Base-by-base conservation (phyloP, 1,139 yeast species). In the Candida labiduridarum region DNA sequence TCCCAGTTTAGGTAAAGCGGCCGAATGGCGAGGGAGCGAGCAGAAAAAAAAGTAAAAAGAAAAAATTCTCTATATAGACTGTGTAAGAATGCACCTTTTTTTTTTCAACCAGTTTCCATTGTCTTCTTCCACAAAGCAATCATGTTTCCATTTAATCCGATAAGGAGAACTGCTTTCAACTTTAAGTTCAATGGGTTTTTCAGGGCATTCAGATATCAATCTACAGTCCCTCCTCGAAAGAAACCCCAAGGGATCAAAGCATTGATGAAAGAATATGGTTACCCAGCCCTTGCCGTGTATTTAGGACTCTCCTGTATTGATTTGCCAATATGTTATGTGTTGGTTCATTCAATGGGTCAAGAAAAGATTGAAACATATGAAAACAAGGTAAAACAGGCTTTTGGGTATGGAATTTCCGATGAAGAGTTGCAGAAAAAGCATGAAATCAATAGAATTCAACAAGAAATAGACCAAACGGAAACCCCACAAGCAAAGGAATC, bases 261-360 rank as follows among this genome's bases (percentile, higher is more conserved):
- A 6, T 74, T 94, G 56, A 80, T 89, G 66, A 85, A 87, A 62
- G 87, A 88, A 64, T 94, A 94, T 66, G 99, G 99, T 0, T 89
- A 86, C 72, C 83, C 96, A 7, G 98, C 97, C 0, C 71, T 94
- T 18, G 97, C 90, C 12, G 91, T 94, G 0, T 94, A 94, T 63
- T 62, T 90, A 36, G 86, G 80, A 0, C 66, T 94, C 16, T 78
- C 89, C 2, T 74, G 78, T 27, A 66, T 94, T 41, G 99, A 94
- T 64, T 76, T 89, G 57, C 98, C 98, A 1, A 58, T 91, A 4
- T 89, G 96, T 65, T 94, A 86, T 63, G 60, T 87, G 18, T 63
- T 89, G 44, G 98, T 94, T 12, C 97, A 91, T 64, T 82, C 92
- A 0, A 71, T 87, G 60, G 98, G 99, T 25, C 88, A 86, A 57